Percentiles rank a stretch among this genome's conserved stretches.
Evolutionary conservation across 2,329 filamentous ascomycete genomes (phyloP).

Genomic region (Diaporthe sp.): DNA sequence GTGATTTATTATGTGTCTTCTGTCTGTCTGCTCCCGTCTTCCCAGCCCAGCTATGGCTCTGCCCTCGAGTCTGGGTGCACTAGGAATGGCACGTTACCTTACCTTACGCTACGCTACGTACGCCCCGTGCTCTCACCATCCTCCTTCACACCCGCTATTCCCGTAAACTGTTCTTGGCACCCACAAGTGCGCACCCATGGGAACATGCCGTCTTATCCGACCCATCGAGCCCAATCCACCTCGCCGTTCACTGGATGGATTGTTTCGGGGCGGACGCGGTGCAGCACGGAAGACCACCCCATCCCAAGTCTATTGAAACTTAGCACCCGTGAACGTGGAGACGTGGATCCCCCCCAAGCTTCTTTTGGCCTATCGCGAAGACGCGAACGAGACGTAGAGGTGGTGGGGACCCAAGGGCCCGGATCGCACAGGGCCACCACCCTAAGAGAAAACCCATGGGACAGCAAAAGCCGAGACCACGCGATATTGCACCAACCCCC

Average conservation of each 20-base stretch:
- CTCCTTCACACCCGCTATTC: slow-evolving; percentile 20
- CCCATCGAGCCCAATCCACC: background rate
- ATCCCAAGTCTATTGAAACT: slow-evolving; percentile 29
- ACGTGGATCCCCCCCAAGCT: slow-evolving; percentile 1
- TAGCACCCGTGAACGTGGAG: slow-evolving; percentile 19
- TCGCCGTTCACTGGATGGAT: background rate
- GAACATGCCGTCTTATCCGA: slow-evolving; percentile 29
- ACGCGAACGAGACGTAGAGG: background rate
- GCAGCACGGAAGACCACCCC: background rate
- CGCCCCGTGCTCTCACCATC: slow-evolving; percentile 22
- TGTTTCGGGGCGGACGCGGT: background rate
- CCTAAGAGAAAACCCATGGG: background rate
- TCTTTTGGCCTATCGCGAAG: slow-evolving; percentile 2
- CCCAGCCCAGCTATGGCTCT: background rate
- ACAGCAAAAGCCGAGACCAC: slow-evolving; percentile 6
- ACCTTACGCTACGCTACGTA: slow-evolving; percentile 16
- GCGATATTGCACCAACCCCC: slow-evolving; percentile 13
- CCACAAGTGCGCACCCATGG: slow-evolving; percentile 24
- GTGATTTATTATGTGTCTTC: background rate
- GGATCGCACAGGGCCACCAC: slow-evolving; percentile 15
- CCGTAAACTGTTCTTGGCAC: slow-evolving; percentile 31
- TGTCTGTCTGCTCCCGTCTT: background rate
- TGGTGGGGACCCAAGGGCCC: slow-evolving; percentile 5
- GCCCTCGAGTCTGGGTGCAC: background rate
- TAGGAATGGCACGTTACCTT: slow-evolving; percentile 25